A percentile compares a stretch with the other conserved stretches of the same genome.
These are phyloP conservation scores for Lachnellula arida DNA, from an alignment of 2,329 filamentous ascomycete genomes.

Conservation along the genomic window DNA sequence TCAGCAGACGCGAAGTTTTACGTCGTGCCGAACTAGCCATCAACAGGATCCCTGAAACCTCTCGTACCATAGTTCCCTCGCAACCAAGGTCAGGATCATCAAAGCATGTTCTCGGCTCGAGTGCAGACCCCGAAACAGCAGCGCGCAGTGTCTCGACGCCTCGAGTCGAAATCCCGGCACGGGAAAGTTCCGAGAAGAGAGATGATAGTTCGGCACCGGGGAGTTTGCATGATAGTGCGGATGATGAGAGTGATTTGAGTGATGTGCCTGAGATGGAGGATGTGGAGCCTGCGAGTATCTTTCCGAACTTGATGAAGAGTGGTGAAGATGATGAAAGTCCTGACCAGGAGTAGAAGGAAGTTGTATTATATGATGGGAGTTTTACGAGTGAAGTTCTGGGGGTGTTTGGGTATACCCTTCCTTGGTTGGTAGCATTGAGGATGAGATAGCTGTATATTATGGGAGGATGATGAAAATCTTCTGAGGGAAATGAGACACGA, in stretches of 20 bases:
- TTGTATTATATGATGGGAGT: neutral
- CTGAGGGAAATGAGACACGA: neutral
- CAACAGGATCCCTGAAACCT: constrained; percentile 34
- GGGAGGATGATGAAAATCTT: neutral
- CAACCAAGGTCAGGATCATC: constrained; percentile 33
- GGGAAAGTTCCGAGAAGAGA: constrained; percentile 23
- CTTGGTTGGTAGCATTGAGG: neutral
- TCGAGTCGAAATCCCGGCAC: constrained; percentile 20
- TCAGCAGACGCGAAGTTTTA: constrained; percentile 45
- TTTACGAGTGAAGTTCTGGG: neutral
- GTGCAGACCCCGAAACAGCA: neutral
- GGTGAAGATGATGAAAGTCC: neutral
- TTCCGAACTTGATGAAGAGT: constrained; percentile 14
- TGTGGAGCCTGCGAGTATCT: constrained; percentile 16
- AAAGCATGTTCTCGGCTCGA: constrained; percentile 35
- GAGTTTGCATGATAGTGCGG: constrained; percentile 45
- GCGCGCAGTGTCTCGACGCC: constrained; percentile 1
- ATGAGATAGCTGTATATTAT: neutral
- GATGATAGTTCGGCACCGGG: constrained; percentile 32
- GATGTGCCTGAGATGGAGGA: constrained; percentile 39
- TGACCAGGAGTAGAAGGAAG: neutral
- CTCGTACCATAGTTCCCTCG: constrained; percentile 34
- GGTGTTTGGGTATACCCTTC: neutral
- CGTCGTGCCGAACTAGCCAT: constrained; percentile 59
- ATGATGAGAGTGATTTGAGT: constrained; percentile 51